phyloP scores from a whole-genome alignment of 768 basidiomycete genomes.

The Termitomyces sp. region DNA sequence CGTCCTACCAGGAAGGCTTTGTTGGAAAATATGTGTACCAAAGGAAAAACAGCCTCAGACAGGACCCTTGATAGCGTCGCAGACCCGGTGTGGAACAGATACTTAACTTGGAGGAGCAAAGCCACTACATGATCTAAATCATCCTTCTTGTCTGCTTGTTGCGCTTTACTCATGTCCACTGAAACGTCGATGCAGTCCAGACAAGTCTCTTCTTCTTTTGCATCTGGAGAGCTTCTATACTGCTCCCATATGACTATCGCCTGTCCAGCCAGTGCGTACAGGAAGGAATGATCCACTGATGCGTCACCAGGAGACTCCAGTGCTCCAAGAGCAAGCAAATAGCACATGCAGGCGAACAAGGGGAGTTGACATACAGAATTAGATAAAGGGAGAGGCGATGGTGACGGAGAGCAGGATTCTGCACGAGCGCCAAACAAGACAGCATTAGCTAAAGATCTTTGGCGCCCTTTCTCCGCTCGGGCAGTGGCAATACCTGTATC shows the following conservation, averaged over 20 bases:
- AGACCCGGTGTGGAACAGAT: constrained; percentile 21
- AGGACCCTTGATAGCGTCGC: constrained; percentile 1
- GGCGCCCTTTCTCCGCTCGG: constrained; percentile 6
- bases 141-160: constrained; percentile 18
- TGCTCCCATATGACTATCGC: constrained; percentile 36
- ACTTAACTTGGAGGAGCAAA: constrained; percentile 51
- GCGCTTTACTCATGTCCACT: constrained; percentile 1
- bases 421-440: constrained; percentile 7
- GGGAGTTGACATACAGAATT: constrained; percentile 23
- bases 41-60: constrained; percentile 30
- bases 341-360: constrained; percentile 59
- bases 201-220: constrained; percentile 1
- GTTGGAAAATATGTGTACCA: constrained; percentile 28
- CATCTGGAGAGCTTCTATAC: constrained; percentile 6
- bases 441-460: constrained; percentile 8
- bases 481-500: constrained; percentile 2
- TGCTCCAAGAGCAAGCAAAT: constrained; percentile 58
- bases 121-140: constrained; percentile 54
- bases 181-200: neutral
- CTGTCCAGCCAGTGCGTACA: constrained; percentile 35
- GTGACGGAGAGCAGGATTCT: neutral
- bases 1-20: neutral
- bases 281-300: constrained; percentile 21
- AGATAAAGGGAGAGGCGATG: neutral
- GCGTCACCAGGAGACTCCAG: constrained; percentile 9